A percentile compares a stretch with the other conserved stretches of the same genome.
These are phyloP conservation scores for Pyracantha coccinea DNA, from an alignment of 331 rosid species.

Conservation along the genomic window DNA sequence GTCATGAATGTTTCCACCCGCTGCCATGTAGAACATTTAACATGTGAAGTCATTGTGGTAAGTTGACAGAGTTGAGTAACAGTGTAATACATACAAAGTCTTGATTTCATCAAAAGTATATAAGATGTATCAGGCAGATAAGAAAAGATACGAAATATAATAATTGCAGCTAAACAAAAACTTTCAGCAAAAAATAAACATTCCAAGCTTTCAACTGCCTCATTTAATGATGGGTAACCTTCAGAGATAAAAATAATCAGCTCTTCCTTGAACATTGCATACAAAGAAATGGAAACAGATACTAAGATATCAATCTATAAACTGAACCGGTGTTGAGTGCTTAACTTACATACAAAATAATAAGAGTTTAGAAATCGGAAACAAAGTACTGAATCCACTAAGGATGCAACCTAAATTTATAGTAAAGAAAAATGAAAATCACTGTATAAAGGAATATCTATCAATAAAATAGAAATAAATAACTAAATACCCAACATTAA, in stretches of 20 bases:
- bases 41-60: not conserved
- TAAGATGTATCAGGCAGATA: not conserved
- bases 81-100: not conserved
- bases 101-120: not conserved
- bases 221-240: not conserved
- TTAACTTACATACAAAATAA: not conserved
- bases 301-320: not conserved
- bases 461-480: not conserved
- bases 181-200: not conserved
- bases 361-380: not conserved
- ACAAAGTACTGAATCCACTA: not conserved
- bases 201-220: not conserved
- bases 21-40: constrained; percentile 49
- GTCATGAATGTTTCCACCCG: constrained; percentile 60
- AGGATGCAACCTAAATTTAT: not conserved
- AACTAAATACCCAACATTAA: not conserved
- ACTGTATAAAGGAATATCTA: not conserved
- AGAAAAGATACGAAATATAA: not conserved
- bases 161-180: not conserved
- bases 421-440: not conserved
- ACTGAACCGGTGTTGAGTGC: not conserved
- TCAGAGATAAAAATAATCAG: not conserved
- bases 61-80: not conserved
- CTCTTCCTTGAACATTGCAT: not conserved
- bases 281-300: not conserved